Conservation (phyloP, 768 basidiomycete genomes). For the Omphalotus guepiniiformis region DNA sequence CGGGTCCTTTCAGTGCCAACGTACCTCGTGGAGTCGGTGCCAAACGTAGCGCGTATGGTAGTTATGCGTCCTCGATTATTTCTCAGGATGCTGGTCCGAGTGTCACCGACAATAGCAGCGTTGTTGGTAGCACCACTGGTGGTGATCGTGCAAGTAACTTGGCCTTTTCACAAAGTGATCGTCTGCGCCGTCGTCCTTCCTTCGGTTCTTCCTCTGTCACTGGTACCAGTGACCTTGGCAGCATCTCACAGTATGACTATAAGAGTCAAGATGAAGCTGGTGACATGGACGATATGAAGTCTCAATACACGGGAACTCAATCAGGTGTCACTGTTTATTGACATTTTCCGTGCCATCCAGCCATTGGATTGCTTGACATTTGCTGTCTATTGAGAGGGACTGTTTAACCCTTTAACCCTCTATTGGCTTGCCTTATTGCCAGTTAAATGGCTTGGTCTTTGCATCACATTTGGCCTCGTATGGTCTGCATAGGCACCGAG, state of each 20-base stretch:
- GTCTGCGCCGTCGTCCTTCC: constrained; percentile 72
- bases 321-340: constrained; percentile 82
- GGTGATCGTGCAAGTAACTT: constrained; percentile 37
- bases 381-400: not conserved
- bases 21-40: constrained; percentile 59
- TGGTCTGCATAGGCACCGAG: too few species aligned
- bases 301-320: constrained; percentile 83
- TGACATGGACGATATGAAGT: constrained; percentile 85
- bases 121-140: constrained; percentile 36
- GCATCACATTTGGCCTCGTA: too few species aligned
- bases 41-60: constrained; percentile 73
- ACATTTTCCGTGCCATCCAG: not conserved
- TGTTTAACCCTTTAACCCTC: too few species aligned
- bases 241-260: constrained; percentile 69
- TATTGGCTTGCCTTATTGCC: too few species aligned
- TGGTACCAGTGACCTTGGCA: constrained; percentile 70
- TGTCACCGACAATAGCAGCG: constrained; percentile 55
- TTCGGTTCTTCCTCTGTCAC: constrained; percentile 66
- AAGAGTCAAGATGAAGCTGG: constrained; percentile 85
- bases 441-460: too few species aligned
- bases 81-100: constrained; percentile 84
- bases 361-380: constrained; percentile 3
- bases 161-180: constrained; percentile 88
- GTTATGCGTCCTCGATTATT: constrained; percentile 89
- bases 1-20: constrained; percentile 60